Evolutionary conservation across 352 stramenopile species (phyloP), one percentile per base, ranked within the genome.

Genomic region (Ochromonadaceae sp.): DNA sequence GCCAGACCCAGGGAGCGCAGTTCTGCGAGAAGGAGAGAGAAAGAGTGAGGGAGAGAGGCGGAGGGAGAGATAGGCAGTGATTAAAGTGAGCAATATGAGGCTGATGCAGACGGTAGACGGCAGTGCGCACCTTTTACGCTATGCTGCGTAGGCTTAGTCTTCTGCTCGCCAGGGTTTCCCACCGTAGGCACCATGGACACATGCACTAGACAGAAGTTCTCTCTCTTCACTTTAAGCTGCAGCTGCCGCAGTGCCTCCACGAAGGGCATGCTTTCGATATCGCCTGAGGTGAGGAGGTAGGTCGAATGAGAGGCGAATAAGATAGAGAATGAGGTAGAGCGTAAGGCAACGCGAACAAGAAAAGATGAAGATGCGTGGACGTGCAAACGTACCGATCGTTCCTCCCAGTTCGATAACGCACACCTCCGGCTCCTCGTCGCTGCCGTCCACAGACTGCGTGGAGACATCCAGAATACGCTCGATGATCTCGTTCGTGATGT

Each of bases 191-290:
- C 87, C 5, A 96, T 79, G 39, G 84, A 94, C 34, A 96, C 88
- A 78, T 96, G 89, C 41, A 93, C 82, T 44, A 96, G 84, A 66
- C 86, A 93, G 35, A 92, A 90, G 72, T 95, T 95, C 72, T 96
- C 88, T 9, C 79, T 76, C 0, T 87, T 88, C 30, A 95, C 77
- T 65, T 86, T 81, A 74, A 92, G 91, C 73, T 93, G 84, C 69
- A 96, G 90, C 70, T 96, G 88, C 22, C 89, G 84, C 48, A 96
- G 73, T 50, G 87, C 88, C 72, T 96, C 89, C 30, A 96, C 79
- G 76, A 96, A 96, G 28, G 92, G 82, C 83, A 96, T 93, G 56
- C 79, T 90, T 77, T 96, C 89, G 72, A 96, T 96, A 72, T 96
- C 89, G 40, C 89, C 88, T 35, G 95, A 44, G 15, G n/a, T 20